A percentile compares a stretch with the other conserved stretches of the same genome.
Conservation (phyloP, 225 moss, liverwort and hornwort genomes). For the Anthoceros angustus region DNA sequence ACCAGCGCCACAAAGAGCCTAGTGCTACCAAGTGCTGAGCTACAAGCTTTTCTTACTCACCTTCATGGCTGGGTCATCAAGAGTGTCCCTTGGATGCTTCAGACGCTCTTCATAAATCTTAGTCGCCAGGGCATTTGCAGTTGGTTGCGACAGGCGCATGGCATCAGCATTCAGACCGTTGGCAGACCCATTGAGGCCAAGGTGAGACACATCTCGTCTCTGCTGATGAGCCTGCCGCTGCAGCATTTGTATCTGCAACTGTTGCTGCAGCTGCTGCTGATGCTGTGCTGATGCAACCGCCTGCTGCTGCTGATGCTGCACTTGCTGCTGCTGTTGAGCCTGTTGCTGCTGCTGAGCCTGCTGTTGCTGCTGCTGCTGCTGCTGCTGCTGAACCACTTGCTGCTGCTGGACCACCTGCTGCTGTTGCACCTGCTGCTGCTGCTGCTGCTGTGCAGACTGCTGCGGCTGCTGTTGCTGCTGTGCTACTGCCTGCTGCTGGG, state of each 20-base stretch:
- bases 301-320: constrained; percentile 36
- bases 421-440: not conserved
- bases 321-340: constrained; percentile 51
- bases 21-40: not conserved
- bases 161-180: constrained; percentile 84
- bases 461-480: constrained; percentile 14
- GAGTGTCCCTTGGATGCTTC: constrained; percentile 85
- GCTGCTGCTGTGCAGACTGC: not conserved
- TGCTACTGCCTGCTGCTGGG: constrained; percentile 36
- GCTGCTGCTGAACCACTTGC: constrained; percentile 34
- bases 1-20: not conserved
- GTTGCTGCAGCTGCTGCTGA: constrained; percentile 40
- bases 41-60: constrained; percentile 13
- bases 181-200: constrained; percentile 67
- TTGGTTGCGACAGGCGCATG: constrained; percentile 62
- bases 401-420: constrained; percentile 24
- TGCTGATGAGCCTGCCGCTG: constrained; percentile 51
- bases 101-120: constrained; percentile 99
- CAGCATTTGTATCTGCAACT: constrained; percentile 61
- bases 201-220: constrained; percentile 70
- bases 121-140: constrained; percentile 97
- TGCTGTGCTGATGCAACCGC: too few species aligned
- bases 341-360: constrained; percentile 46
- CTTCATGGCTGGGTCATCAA: constrained; percentile 98
- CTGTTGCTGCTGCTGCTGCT: constrained; percentile 40